Evolutionary conservation across 768 basidiomycete genomes (phyloP).

Genomic region (Tulasnella sp.): DNA sequence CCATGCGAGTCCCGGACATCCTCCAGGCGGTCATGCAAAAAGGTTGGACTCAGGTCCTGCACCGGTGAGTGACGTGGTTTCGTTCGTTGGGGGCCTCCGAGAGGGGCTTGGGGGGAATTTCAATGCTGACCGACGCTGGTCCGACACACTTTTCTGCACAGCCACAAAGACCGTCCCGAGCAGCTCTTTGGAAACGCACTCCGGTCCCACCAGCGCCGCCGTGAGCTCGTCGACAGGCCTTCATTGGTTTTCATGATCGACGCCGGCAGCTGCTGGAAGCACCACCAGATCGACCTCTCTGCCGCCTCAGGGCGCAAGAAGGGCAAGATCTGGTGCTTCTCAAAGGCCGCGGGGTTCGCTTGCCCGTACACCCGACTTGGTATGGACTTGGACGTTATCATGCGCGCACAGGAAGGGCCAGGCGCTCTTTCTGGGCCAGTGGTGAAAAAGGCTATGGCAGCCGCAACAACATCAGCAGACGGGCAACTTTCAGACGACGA

Average conservation of each 20-base stretch:
- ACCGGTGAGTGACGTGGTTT: constrained; percentile 19
- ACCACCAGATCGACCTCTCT: constrained; percentile 24
- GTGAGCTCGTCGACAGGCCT: constrained; percentile 18
- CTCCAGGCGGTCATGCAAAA: constrained; percentile 21
- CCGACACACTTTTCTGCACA: constrained; percentile 17
- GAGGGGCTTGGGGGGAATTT: neutral
- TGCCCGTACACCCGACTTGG: constrained; percentile 23
- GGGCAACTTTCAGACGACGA: constrained; percentile 14
- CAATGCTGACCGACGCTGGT: constrained; percentile 13
- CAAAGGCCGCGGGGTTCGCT: constrained; percentile 21
- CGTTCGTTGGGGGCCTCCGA: neutral
- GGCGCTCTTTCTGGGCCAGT: constrained; percentile 1
- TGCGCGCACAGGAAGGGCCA: constrained; percentile 14
- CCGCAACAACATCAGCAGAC: neutral
- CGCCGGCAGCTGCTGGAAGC: constrained; percentile 26
- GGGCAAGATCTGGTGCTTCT: constrained; percentile 27
- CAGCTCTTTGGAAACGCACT: constrained; percentile 26
- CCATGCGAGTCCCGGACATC: constrained; percentile 25
- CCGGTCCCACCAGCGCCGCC: constrained; percentile 24
- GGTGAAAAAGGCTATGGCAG: neutral
- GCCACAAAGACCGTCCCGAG: constrained; percentile 26
- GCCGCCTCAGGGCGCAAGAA: constrained; percentile 23
- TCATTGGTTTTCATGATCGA: constrained; percentile 27
- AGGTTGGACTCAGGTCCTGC: constrained; percentile 26
- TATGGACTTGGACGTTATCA: constrained; percentile 18